Conservation (phyloP, 2,329 filamentous ascomycete species). For the Xylaria sp. region DNA sequence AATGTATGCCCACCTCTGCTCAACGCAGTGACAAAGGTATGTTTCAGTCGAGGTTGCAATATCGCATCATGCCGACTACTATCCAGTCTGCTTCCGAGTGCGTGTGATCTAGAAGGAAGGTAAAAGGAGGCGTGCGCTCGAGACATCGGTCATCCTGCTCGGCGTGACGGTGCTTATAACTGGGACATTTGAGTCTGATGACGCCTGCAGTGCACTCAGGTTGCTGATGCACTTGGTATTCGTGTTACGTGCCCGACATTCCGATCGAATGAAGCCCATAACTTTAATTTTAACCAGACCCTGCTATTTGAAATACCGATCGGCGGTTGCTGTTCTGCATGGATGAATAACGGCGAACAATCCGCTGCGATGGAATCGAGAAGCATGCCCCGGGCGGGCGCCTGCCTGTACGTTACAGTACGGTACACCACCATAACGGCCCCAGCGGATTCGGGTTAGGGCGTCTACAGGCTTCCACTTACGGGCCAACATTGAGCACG, state of each 20-base stretch:
- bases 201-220: neutral
- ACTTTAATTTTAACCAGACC: neutral
- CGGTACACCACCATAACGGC: neutral
- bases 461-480: neutral
- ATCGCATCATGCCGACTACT: constrained; percentile 21
- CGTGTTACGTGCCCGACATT: neutral
- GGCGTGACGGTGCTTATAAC: neutral
- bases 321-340: neutral
- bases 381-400: neutral
- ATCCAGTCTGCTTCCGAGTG: neutral
- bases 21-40: neutral
- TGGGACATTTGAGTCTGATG: constrained; percentile 7
- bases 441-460: neutral
- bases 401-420: no score
- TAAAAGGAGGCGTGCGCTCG: neutral
- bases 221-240: constrained; percentile 5
- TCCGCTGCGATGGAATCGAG: neutral
- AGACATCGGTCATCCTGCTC: constrained; percentile 27
- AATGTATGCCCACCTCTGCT: neutral
- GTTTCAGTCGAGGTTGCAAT: constrained; percentile 25
- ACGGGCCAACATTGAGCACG: no score
- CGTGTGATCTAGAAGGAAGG: constrained; percentile 8
- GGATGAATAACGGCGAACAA: neutral
- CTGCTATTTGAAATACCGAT: neutral
- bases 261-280: neutral